Evolutionary conservation across 139 green algal genomes (phyloP), one percentile per base, ranked within the genome.

Genomic region (Penium margaritaceum): DNA sequence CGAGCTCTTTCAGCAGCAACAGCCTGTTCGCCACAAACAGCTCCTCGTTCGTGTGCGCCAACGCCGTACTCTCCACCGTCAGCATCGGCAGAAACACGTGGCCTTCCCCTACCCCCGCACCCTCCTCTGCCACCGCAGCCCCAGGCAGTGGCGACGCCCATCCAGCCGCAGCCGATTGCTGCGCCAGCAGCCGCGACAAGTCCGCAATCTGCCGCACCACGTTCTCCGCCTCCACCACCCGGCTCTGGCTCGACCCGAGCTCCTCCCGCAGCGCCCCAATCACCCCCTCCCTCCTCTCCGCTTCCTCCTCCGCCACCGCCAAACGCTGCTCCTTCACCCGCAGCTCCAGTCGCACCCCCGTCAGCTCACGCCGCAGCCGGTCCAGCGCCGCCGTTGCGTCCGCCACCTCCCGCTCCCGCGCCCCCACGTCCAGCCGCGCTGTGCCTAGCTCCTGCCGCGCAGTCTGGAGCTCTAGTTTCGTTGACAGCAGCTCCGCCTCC

Each of bases 391-490:
- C 14, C 17, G n/a, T 35, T 63, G 71, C 33, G 4, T 63, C n/a
- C 33, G 63, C 27, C 1, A 78, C 27, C 60, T 78, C 71, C 19
- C 29, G 24, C 3, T 29, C 53, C 63, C 67, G 77, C n/a, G 75
- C 63, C 14, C 37, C 21, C 17, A 77, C 15, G 27, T 60, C 71
- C 14, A 66, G 2, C 27, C 77, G 36, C 36, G 71, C 38, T 30
- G 35, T 9, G n/a, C 43, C 29, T 14, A 73, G 43, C 14, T 78
- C 71, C 15, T 38, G 63, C 12, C 41, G 75, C 30, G 74, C 43
- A 9, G 75, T 9, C 30, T 73, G 71, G 3, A 78, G 33, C 71
- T 78, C 71, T 5, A 78, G 63, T 24, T 77, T 77, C 19, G 54
- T 15, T 29, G 38, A 38, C 17, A 78, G 15, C 0, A 74, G 39